Conservation (phyloP, 2,329 filamentous ascomycete species). For the Fusarium tanahbumbuense region DNA sequence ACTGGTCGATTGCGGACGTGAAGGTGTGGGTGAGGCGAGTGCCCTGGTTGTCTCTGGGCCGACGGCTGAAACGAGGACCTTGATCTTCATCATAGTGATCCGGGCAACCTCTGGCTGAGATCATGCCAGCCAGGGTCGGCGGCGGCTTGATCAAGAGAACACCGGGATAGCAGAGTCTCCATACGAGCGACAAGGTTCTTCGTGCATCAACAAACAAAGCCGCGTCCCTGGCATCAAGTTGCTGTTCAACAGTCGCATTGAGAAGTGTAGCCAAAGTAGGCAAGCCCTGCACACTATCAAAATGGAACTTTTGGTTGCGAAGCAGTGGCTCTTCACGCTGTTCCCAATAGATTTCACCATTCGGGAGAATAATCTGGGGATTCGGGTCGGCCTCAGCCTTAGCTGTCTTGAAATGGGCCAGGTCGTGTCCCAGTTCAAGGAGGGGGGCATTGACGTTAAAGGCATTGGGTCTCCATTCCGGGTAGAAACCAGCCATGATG, state of each 20-base stretch:
- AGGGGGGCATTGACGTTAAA: conserved; percentile 52
- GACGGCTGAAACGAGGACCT: background rate
- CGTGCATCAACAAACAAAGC: conserved; percentile 41
- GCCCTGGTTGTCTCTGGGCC: background rate
- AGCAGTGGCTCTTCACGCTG: conserved; percentile 24
- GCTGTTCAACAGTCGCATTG: background rate
- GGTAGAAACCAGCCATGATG: conserved; percentile 42
- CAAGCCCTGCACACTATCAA: conserved; percentile 48
- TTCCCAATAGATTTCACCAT: conserved; percentile 21
- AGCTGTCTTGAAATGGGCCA: conserved; percentile 41
- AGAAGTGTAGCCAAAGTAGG: conserved; percentile 39
- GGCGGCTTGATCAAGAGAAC: background rate
- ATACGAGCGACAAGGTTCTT: conserved; percentile 10
- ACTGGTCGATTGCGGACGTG: background rate
- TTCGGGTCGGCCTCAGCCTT: conserved; percentile 15
- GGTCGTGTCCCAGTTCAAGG: conserved; percentile 6
- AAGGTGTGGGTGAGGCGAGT: background rate
- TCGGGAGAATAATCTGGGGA: conserved; percentile 3
- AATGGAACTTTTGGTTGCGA: conserved; percentile 45
- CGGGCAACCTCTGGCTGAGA: background rate
- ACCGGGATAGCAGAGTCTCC: conserved; percentile 6
- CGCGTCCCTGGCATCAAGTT: background rate
- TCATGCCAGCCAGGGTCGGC: background rate
- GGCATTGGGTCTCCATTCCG: conserved; percentile 35
- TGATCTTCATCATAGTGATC: conserved; percentile 28